These are phyloP conservation scores for Chlamydomonas incerta DNA, from an alignment of 139 green algal species.

Conservation along the genomic window DNA sequence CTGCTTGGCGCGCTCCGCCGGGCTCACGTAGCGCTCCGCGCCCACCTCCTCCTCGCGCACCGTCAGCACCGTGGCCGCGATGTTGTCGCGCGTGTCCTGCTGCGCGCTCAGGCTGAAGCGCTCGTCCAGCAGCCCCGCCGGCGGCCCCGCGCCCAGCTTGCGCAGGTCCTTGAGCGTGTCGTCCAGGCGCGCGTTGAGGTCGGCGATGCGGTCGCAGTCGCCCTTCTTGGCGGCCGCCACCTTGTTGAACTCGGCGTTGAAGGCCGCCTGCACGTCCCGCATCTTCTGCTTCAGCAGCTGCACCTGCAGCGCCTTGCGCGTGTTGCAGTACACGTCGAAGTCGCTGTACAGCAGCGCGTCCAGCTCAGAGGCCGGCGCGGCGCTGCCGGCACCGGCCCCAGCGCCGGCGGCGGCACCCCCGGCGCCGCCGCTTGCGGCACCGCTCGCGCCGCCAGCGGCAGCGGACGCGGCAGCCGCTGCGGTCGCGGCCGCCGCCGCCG, in stretches of 20 bases:
- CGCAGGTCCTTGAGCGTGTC: conserved; percentile 45
- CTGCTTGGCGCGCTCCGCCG: conserved; percentile 2
- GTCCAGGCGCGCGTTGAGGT: conserved; percentile 53
- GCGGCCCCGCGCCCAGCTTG: conserved; percentile 35
- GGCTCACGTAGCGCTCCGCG: conserved; percentile 9
- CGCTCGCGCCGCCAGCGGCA: neutral
- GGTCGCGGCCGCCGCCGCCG: neutral
- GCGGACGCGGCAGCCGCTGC: neutral
- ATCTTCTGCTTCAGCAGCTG: conserved; percentile 40
- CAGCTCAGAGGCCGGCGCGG: neutral
- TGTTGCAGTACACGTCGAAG: conserved; percentile 44
- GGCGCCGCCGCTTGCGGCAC: neutral
- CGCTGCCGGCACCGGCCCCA: neutral
- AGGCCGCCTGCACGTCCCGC: conserved; percentile 35
- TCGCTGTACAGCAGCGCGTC: conserved; percentile 45
- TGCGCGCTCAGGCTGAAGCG: conserved; percentile 18
- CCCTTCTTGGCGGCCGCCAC: conserved; percentile 19
- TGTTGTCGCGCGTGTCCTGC: conserved; percentile 37
- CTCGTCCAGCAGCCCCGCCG: conserved; percentile 15
- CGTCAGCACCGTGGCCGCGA: conserved; percentile 19
- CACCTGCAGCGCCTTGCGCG: conserved; percentile 36
- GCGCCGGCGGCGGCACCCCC: neutral
- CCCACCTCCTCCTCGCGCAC: conserved; percentile 56
- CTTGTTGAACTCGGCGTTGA: conserved; percentile 52
- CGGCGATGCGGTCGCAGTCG: conserved; percentile 52